Evolutionary conservation across 129 eudicot species (phyloP), one percentile per base, ranked within the genome.

Genomic region (Ambrosia trifida): DNA sequence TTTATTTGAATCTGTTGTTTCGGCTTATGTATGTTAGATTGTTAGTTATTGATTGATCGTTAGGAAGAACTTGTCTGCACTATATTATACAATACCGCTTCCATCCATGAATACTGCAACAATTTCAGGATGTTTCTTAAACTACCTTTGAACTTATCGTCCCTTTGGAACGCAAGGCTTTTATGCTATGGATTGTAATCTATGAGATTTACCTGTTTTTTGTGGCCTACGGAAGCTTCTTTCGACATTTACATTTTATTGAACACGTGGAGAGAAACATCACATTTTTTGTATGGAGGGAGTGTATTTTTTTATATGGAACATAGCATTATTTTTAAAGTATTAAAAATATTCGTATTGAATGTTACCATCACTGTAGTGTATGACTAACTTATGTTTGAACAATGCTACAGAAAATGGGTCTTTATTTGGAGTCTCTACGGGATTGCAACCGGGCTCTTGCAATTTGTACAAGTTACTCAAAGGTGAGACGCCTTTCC

Each of bases 381-480:
- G 30, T 35, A 74, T 64, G 72, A 38, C 52, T 67, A 56, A 31
- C 28, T 11, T 61, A 13, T 70, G 41, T 74, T 54, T 46, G 16
- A 45, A 68, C 64, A 71, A 69, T 13, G 58, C 61, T 75, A 57
- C 63, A 94, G 98, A 87, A 86, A 85, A 47, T 87, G 87, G 91
- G 83, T 66, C 85, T 85, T 43, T 68, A 80, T 50, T 40, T 20
- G 79, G 96, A 89, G 82, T 85, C 87, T 50, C 72, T 87, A 72
- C 85, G 87, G 19, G 98, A 94, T 82, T 83, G 95, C 80, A 75
- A 67, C 33, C 85, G 90, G 58, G 96, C 98, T 63, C 84, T 89
- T 38, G 62, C 56, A 51, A 70, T 85, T 20, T 78, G 73, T 72
- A 87, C 82, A 54, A 75, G 77, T 64, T 83, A 89, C 85, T 82